These are phyloP conservation scores for Fusarium coffeatum DNA, from an alignment of 2,329 filamentous ascomycete species.

Conservation along the genomic window DNA sequence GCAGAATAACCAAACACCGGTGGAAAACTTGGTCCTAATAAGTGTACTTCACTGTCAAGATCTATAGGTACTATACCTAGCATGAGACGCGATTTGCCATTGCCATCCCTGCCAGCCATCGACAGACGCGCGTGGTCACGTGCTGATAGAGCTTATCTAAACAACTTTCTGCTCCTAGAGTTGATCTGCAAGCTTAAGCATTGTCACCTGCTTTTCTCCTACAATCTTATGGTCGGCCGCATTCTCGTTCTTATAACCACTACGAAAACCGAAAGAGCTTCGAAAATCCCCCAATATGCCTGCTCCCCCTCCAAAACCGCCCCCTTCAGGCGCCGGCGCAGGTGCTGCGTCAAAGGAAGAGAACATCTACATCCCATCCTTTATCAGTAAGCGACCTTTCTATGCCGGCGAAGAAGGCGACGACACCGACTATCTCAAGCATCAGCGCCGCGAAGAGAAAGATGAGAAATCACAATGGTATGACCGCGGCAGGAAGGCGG, in stretches of 20 bases:
- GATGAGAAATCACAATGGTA: slow-evolving; percentile 88
- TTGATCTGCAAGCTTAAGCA: slow-evolving; percentile 10
- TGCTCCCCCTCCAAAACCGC: slow-evolving; percentile 51
- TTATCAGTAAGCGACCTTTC: slow-evolving; percentile 98
- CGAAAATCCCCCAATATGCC: slow-evolving; percentile 5
- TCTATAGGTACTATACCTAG: background rate
- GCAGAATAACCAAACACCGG: background rate
- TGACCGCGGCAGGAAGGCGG: slow-evolving; percentile 84
- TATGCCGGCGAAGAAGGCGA: slow-evolving; percentile 86
- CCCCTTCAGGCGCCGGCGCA: slow-evolving; percentile 52
- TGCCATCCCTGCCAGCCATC: slow-evolving; percentile 7
- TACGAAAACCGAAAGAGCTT: background rate
- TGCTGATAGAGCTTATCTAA: slow-evolving; percentile 40
- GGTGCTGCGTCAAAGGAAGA: slow-evolving; percentile 78
- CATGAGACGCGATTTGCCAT: slow-evolving; percentile 26
- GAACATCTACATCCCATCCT: slow-evolving; percentile 98
- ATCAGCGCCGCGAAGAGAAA: slow-evolving; percentile 78
- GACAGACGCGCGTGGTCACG: slow-evolving; percentile 30
- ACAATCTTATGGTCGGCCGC: background rate
- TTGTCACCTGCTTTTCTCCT: background rate
- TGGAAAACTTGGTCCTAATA: background rate
- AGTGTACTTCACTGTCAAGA: slow-evolving; percentile 4
- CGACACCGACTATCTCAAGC: slow-evolving; percentile 90
- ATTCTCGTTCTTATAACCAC: background rate
- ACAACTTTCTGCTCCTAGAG: slow-evolving; percentile 6